Evolutionary conservation across 257 asterid genomes (phyloP).

Genomic region (Jasminum sambac): DNA sequence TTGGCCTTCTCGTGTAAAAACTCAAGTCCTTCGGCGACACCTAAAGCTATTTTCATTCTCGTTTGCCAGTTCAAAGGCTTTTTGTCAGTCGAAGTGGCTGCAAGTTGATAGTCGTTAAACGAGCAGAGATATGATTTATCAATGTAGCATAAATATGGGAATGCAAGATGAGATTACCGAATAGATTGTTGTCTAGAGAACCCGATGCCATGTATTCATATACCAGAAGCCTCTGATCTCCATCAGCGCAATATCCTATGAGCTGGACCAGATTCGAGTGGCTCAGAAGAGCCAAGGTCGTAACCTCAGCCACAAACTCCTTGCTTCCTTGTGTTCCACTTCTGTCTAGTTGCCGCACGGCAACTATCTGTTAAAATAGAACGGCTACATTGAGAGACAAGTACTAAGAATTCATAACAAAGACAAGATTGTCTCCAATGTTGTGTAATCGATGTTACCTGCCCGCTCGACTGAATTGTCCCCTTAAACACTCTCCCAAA

Average conservation of each 20-base stretch:
- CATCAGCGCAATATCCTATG: constrained; percentile 37
- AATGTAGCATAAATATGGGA: not conserved
- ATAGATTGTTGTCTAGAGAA: constrained; percentile 20
- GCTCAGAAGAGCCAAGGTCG: constrained; percentile 26
- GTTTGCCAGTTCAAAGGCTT: not conserved
- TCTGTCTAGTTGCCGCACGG: constrained; percentile 34
- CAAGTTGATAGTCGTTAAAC: not conserved
- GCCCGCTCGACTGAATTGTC: constrained; percentile 24
- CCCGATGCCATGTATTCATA: constrained; percentile 34
- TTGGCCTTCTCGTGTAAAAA: constrained; percentile 5
- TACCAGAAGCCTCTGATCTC: constrained; percentile 36
- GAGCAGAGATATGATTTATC: not conserved
- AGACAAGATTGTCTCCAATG: not conserved
- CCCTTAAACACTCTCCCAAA: constrained; percentile 33
- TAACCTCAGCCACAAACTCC: constrained; percentile 28
- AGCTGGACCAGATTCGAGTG: constrained; percentile 28
- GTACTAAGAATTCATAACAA: not conserved
- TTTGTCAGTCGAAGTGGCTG: not conserved
- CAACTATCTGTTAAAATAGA: constrained; percentile 22
- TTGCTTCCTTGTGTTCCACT: constrained; percentile 32
- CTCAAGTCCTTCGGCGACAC: not conserved
- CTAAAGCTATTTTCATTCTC: constrained; percentile 7
- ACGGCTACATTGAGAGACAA: not conserved
- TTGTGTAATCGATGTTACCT: constrained; percentile 22
- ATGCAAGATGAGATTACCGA: constrained; percentile 16